These are phyloP conservation scores for Kwoniella mangroviensis DNA, from an alignment of 768 basidiomycete genomes.

Conservation along the genomic window DNA sequence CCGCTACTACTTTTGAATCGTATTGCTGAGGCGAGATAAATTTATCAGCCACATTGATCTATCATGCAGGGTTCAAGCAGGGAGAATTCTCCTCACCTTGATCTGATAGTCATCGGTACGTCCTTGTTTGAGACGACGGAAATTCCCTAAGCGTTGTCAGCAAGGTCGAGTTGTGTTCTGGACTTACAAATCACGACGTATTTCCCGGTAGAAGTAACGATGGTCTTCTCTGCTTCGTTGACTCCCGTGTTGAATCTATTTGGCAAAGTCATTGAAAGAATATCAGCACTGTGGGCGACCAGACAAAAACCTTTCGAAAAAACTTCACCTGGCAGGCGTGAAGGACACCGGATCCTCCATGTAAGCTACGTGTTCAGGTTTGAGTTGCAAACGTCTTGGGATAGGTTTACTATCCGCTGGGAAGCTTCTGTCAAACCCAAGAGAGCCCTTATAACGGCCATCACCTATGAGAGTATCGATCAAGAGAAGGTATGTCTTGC, in stretches of 20 bases:
- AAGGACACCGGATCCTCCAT: conserved; percentile 87
- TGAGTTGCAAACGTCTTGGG: conserved; percentile 82
- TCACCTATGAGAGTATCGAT: conserved; percentile 95
- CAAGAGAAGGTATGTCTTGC: conserved; percentile 87
- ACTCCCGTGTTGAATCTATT: conserved; percentile 88
- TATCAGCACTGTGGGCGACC: not conserved
- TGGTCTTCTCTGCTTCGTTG: conserved; percentile 87
- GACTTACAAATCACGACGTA: conserved; percentile 81
- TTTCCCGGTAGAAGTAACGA: conserved; percentile 89
- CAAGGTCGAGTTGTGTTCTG: not conserved
- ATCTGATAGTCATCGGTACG: conserved; percentile 90
- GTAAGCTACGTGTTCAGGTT: conserved; percentile 88
- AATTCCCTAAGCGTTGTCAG: conserved; percentile 67
- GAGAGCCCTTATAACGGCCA: conserved; percentile 76
- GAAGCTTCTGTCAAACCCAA: conserved; percentile 94
- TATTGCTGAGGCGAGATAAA: conserved; percentile 62
- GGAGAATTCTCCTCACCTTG: conserved; percentile 62
- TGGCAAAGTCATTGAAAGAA: not conserved
- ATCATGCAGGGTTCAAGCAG: not conserved
- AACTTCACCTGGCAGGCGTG: conserved; percentile 72
- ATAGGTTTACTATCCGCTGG: conserved; percentile 91
- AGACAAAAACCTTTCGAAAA: conserved; percentile 17
- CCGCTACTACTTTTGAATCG: conserved; percentile 91
- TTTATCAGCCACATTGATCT: conserved; percentile 1
- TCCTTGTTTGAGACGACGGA: conserved; percentile 91